A percentile compares a stretch with the other conserved stretches of the same genome.
phyloP scores from a whole-genome alignment of 192 early-diverging fungal genomes.

The Blastocladiella britannica region DNA sequence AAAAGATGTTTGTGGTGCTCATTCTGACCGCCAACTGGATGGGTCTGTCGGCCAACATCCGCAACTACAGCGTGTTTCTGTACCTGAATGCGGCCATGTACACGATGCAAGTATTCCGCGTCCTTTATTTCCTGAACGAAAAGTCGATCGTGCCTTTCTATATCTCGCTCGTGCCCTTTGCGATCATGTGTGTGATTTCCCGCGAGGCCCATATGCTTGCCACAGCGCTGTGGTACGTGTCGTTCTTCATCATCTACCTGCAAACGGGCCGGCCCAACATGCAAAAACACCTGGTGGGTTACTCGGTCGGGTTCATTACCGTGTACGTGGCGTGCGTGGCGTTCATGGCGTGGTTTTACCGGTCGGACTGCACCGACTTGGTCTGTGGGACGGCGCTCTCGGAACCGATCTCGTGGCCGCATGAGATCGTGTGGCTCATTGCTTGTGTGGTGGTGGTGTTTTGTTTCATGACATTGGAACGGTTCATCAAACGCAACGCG shows the following conservation, averaged over 20 bases:
- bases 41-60: constrained; percentile 8
- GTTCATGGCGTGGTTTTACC: constrained; percentile 12
- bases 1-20: background rate
- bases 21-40: background rate
- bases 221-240: constrained; percentile 19
- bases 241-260: constrained; percentile 17
- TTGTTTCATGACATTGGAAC: constrained; percentile 13
- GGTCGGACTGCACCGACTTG: constrained; percentile 6
- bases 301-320: constrained; percentile 7
- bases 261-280: constrained; percentile 15
- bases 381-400: constrained; percentile 10
- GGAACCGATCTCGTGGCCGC: constrained; percentile 4
- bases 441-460: constrained; percentile 7
- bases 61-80: constrained; percentile 13
- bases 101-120: constrained; percentile 10
- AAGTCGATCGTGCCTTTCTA: constrained; percentile 15
- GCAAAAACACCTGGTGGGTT: constrained; percentile 10
- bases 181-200: constrained; percentile 13
- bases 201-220: constrained; percentile 16
- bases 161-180: constrained; percentile 15
- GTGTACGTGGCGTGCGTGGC: constrained; percentile 6
- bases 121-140: constrained; percentile 4
- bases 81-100: constrained; percentile 6
- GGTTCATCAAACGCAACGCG: constrained; percentile 20
- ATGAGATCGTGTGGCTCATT: constrained; percentile 10